Percentiles rank a stretch among this genome's conserved stretches.
Conservation (phyloP, 495 filamentous ascomycete species). For the Penicillium fimorum region DNA sequence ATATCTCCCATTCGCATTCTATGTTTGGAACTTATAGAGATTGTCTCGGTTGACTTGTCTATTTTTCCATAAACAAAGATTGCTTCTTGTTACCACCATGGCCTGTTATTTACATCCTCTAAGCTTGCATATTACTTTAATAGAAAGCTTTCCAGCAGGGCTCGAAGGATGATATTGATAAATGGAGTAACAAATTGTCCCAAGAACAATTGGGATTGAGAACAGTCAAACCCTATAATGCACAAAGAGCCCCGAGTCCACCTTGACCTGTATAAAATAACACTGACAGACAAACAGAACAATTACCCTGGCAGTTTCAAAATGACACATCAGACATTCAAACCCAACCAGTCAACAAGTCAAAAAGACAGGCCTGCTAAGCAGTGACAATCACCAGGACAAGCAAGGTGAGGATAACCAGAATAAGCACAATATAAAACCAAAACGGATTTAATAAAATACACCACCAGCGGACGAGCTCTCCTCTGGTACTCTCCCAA, state of each 20-base stretch:
- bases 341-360: neutral
- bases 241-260: neutral
- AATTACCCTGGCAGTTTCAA: neutral
- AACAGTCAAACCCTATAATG: neutral
- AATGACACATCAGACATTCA: neutral
- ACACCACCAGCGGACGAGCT: neutral
- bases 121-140: neutral
- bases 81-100: neutral
- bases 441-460: neutral
- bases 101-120: neutral
- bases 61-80: neutral
- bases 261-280: neutral
- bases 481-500: neutral
- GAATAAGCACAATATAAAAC: neutral
- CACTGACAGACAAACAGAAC: neutral
- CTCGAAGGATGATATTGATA: neutral
- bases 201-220: neutral
- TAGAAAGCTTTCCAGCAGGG: neutral
- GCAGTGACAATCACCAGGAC: neutral
- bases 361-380: neutral
- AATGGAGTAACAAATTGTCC: neutral
- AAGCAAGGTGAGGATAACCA: neutral
- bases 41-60: neutral
- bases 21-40: neutral
- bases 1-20: constrained; percentile 1